These are phyloP conservation scores for Neospora caninum DNA, from an alignment of 169 alveolate genomes.

Conservation along the genomic window DNA sequence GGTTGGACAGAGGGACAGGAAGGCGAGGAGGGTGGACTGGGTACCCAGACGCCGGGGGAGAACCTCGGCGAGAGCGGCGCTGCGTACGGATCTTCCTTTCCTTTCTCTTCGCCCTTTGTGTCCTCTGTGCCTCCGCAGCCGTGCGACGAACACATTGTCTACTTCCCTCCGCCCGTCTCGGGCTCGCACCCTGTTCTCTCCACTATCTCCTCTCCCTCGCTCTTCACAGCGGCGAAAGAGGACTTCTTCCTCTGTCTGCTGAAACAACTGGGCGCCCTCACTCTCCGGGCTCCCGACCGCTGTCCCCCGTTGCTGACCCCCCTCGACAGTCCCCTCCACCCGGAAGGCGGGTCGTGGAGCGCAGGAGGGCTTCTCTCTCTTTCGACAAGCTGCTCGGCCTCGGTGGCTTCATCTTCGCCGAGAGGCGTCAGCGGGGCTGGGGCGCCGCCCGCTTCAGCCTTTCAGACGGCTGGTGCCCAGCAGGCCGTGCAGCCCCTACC, in stretches of 20 bases:
- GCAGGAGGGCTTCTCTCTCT: neutral
- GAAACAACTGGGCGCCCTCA: slow-evolving; percentile 49
- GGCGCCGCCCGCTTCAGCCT: neutral
- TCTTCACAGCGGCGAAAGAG: slow-evolving; percentile 15
- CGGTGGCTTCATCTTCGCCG: neutral
- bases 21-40: neutral
- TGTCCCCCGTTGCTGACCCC: slow-evolving; percentile 52
- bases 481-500: neutral
- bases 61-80: neutral
- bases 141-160: neutral
- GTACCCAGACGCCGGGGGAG: neutral
- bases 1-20: neutral
- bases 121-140: slow-evolving; percentile 1
- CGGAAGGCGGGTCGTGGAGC: neutral
- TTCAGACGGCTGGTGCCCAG: too few species aligned
- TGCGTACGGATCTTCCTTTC: neutral
- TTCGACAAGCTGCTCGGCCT: neutral
- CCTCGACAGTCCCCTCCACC: slow-evolving; percentile 29
- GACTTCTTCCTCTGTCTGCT: slow-evolving; percentile 36
- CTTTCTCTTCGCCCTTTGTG: neutral
- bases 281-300: slow-evolving; percentile 32
- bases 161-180: neutral
- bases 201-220: neutral
- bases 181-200: neutral
- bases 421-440: neutral